Evolutionary conservation across 352 stramenopile species (phyloP).

Genomic region (Globisporangium paroecandrum): DNA sequence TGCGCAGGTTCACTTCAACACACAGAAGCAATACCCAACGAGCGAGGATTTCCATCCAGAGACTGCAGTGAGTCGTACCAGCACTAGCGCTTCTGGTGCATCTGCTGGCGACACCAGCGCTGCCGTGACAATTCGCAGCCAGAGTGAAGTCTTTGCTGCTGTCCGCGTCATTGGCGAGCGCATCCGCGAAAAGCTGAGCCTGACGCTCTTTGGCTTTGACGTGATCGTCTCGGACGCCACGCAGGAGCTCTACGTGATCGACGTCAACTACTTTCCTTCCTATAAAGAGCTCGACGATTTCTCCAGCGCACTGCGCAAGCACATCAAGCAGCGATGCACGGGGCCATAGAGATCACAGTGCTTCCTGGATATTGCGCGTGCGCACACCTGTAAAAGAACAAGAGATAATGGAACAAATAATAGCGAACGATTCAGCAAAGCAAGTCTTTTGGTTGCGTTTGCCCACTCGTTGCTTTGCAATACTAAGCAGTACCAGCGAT

Average conservation of each 20-base stretch:
- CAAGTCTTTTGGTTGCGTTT: background rate
- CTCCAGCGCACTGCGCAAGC: slow-evolving; percentile 45
- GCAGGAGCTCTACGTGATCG: slow-evolving; percentile 66
- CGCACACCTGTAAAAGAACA: background rate
- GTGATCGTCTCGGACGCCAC: slow-evolving; percentile 71
- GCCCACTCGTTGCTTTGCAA: too few species aligned
- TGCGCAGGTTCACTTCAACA: slow-evolving; percentile 75
- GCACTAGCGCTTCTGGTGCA: background rate
- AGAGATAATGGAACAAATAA: background rate
- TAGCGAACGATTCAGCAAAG: background rate
- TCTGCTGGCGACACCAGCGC: background rate
- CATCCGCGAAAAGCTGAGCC: slow-evolving; percentile 55
- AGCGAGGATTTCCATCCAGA: slow-evolving; percentile 50
- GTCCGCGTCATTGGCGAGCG: slow-evolving; percentile 58
- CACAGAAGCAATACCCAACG: slow-evolving; percentile 74
- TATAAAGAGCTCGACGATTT: slow-evolving; percentile 82
- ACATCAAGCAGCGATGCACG: slow-evolving; percentile 47
- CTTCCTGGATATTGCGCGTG: background rate
- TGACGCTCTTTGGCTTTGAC: slow-evolving; percentile 84
- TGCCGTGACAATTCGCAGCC: slow-evolving; percentile 13
- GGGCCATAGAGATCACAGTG: background rate
- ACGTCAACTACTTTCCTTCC: slow-evolving; percentile 88
- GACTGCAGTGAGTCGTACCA: background rate
- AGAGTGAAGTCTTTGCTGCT: slow-evolving; percentile 52
- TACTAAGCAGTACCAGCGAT: background rate